phyloP scores from a whole-genome alignment of 345 rosid genomes.

The Ceriops tagal region DNA sequence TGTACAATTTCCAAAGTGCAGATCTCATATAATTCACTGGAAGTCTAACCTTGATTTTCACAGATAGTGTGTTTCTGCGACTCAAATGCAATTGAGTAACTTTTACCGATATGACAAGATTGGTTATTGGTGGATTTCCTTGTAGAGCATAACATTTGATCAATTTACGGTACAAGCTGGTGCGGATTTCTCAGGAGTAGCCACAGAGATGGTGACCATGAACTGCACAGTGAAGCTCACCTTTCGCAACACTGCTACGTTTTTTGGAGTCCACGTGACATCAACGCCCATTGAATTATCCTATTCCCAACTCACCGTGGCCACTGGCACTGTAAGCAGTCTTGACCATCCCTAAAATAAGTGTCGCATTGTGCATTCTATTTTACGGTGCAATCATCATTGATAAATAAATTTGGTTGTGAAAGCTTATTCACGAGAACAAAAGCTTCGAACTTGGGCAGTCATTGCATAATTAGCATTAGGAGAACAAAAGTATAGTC shows the following conservation, averaged over 20 bases:
- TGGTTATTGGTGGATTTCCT: not conserved
- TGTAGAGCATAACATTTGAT: constrained; percentile 51
- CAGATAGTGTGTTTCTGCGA: no score
- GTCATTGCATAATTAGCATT: no score
- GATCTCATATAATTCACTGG: no score
- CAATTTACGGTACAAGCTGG: constrained; percentile 66
- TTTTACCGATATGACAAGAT: not conserved
- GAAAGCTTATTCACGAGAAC: no score
- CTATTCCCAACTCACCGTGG: constrained; percentile 56
- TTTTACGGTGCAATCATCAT: no score
- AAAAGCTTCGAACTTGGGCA: no score
- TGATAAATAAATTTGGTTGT: no score
- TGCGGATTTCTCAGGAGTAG: constrained; percentile 55
- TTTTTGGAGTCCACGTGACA: constrained; percentile 64
- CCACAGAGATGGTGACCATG: constrained; percentile 60
- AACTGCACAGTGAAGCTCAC: constrained; percentile 56
- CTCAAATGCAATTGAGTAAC: no score
- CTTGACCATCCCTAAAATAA: not conserved
- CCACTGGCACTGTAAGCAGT: constrained; percentile 49
- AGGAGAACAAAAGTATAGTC: no score
- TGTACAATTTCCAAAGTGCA: not conserved
- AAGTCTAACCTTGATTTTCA: no score
- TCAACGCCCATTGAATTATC: constrained; percentile 55
- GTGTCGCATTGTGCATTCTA: not conserved
- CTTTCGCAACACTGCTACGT: constrained; percentile 55